Conservation (phyloP, 192 early-diverging fungal species). For the Linnemannia elongata region DNA sequence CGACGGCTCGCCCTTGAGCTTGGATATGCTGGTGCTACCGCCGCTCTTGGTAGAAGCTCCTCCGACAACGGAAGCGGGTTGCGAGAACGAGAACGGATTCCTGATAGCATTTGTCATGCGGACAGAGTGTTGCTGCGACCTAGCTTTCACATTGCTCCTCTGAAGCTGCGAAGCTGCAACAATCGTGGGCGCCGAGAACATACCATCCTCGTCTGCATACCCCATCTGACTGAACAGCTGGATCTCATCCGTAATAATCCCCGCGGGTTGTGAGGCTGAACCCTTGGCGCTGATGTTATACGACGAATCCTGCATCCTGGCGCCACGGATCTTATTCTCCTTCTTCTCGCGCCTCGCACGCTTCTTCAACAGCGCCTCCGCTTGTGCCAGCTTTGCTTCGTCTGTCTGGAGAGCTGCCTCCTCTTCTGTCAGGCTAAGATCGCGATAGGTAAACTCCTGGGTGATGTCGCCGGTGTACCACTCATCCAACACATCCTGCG, state of each 20-base stretch:
- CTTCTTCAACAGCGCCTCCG: slow-evolving; percentile 13
- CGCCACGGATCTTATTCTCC: not conserved
- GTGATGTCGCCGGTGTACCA: slow-evolving; percentile 23
- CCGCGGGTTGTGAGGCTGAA: slow-evolving; percentile 25
- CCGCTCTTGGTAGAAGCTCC: not conserved
- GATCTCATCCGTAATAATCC: not conserved
- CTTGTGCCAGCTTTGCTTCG: slow-evolving; percentile 6
- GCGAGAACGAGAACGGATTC: not conserved
- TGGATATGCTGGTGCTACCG: not conserved
- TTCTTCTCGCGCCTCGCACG: slow-evolving; percentile 23
- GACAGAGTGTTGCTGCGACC: no score
- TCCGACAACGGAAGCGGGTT: not conserved
- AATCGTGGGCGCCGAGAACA: slow-evolving; percentile 34
- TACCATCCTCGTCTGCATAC: slow-evolving; percentile 28
- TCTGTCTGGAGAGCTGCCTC: not conserved
- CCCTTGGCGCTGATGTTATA: slow-evolving; percentile 32
- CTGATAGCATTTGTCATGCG: not conserved
- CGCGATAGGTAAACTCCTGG: not conserved
- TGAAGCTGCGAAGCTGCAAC: slow-evolving; percentile 11
- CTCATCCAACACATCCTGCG: slow-evolving; percentile 11
- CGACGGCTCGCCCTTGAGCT: not conserved
- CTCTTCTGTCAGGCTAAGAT: not conserved
- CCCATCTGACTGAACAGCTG: not conserved
- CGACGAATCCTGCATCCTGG: slow-evolving; percentile 8
- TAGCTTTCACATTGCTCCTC: no score